Evolutionary conservation across 169 alveolate species (phyloP), one percentile per base, ranked within the genome.

Genomic region (Plasmodium knowlesi): DNA sequence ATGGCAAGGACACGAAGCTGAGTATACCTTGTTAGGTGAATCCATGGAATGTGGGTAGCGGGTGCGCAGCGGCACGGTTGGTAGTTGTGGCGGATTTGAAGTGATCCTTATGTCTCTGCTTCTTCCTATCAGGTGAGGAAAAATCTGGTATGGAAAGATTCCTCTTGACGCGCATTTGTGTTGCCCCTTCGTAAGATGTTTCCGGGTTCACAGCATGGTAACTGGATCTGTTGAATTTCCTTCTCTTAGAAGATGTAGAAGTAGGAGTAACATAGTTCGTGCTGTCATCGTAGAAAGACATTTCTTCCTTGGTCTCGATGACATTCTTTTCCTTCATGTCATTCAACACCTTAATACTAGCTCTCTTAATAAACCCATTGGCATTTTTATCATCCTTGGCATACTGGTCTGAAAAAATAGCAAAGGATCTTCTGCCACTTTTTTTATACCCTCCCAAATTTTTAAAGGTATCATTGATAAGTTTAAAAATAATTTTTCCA

Each of bases 311-410:
- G 3, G 94, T 61, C 73, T 78, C 94, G 41, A 37, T 89, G 0
- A 78, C 94, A 61, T 81, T 81, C 72, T 89, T 89, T 80, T 89
- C 94, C 72, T 89, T 89, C 94, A 89, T 89, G 54, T 89, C 94
- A 80, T 89, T 89, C 22, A 89, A 12, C 0, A 89, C 94, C 71
- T 89, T 78, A 39, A 89, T 89, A 79, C 94, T 89, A 16, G 94
- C 94, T n/a, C 94, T 70, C 50, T 89, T 89, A 10, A 89, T 89
- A 46, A 89, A 89, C 16, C 94, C 94, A 28, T 89, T 89, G 3
- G 83, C 16, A 28, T 89, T 78, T 12, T 61, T 78, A 39, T 89
- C 91, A 28, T 89, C 94, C 32, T 89, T 80, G 28, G 94, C 94
- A 80, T 89, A 89, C 41, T 80, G 80, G 34, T 89, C 94, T 0